phyloP scores from a whole-genome alignment of 345 rosid genomes.

The Odontarrhena argentea region DNA sequence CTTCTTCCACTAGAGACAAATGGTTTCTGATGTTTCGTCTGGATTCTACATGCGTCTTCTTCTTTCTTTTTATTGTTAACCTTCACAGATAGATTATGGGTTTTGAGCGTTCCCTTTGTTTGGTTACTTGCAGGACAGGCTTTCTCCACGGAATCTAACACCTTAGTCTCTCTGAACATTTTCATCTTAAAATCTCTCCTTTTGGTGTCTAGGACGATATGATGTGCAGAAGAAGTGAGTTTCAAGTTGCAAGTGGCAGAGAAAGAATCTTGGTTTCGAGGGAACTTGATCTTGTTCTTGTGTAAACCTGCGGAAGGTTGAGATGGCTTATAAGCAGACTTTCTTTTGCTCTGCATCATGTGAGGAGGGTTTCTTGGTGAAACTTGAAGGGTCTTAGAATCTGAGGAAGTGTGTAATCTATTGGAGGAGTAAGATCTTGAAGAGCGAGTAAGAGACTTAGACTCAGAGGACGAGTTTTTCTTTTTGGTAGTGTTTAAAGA shows the following conservation, averaged over 20 bases:
- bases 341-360: constrained; percentile 44
- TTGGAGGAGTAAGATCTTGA: constrained; percentile 34
- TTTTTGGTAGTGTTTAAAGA: constrained; percentile 26
- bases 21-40: constrained; percentile 29
- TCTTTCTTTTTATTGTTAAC: constrained; percentile 11
- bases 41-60: not conserved
- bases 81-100: constrained; percentile 20
- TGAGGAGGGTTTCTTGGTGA: constrained; percentile 47
- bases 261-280: constrained; percentile 31
- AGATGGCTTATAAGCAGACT: constrained; percentile 54
- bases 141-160: constrained; percentile 37
- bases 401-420: constrained; percentile 32
- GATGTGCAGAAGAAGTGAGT: constrained; percentile 13
- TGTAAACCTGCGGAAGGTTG: constrained; percentile 26
- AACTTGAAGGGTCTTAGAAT: constrained; percentile 31
- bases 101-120: constrained; percentile 5
- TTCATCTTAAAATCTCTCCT: constrained; percentile 34
- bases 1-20: constrained; percentile 32
- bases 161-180: constrained; percentile 23
- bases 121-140: constrained; percentile 30
- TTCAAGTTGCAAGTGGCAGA: constrained; percentile 48
- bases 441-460: constrained; percentile 33
- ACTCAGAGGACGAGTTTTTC: constrained; percentile 7
- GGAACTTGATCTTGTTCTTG: constrained; percentile 19
- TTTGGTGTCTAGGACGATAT: constrained; percentile 46